Conservation (phyloP, 2,329 filamentous ascomycete species). For the Talaromyces albobiverticillius region DNA sequence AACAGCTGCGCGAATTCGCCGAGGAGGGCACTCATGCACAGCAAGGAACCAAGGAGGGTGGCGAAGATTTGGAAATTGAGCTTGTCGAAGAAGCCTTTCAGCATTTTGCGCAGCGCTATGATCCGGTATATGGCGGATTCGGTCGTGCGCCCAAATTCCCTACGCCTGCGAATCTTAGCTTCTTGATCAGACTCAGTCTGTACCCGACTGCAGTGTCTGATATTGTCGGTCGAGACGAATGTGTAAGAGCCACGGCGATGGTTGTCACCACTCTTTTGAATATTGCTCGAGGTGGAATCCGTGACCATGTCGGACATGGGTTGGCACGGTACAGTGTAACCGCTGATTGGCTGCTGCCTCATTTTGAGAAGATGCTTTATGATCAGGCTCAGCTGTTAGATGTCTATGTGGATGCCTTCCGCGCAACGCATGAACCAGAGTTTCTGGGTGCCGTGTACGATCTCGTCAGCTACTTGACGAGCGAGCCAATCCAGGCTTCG, state of each 20-base stretch:
- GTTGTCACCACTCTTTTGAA: slow-evolving; percentile 74
- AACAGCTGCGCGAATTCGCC: slow-evolving; percentile 80
- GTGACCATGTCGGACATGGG: slow-evolving; percentile 74
- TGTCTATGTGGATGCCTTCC: slow-evolving; percentile 83
- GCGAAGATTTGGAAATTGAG: slow-evolving; percentile 80
- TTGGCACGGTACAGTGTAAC: slow-evolving; percentile 88
- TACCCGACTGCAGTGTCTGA: slow-evolving; percentile 73
- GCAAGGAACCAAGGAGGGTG: slow-evolving; percentile 41
- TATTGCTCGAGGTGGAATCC: slow-evolving; percentile 70
- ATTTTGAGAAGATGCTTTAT: slow-evolving; percentile 96
- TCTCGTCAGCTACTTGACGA: slow-evolving; percentile 81
- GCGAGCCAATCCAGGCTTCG: slow-evolving; percentile 62
- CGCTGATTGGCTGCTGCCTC: slow-evolving; percentile 85
- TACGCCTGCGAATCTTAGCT: slow-evolving; percentile 79
- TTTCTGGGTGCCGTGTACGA: slow-evolving; percentile 77
- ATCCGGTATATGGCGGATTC: slow-evolving; percentile 76
- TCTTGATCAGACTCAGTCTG: slow-evolving; percentile 70
- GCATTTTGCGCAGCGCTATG: slow-evolving; percentile 77
- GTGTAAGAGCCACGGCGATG: slow-evolving; percentile 71
- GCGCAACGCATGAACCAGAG: slow-evolving; percentile 64
- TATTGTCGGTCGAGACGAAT: slow-evolving; percentile 82
- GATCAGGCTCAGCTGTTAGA: slow-evolving; percentile 85
- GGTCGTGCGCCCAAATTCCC: slow-evolving; percentile 80
- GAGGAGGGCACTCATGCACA: slow-evolving; percentile 70
- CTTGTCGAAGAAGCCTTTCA: slow-evolving; percentile 85